Base-by-base conservation (phyloP, 2,329 filamentous ascomycete species). In the Meredithiella fracta region DNA sequence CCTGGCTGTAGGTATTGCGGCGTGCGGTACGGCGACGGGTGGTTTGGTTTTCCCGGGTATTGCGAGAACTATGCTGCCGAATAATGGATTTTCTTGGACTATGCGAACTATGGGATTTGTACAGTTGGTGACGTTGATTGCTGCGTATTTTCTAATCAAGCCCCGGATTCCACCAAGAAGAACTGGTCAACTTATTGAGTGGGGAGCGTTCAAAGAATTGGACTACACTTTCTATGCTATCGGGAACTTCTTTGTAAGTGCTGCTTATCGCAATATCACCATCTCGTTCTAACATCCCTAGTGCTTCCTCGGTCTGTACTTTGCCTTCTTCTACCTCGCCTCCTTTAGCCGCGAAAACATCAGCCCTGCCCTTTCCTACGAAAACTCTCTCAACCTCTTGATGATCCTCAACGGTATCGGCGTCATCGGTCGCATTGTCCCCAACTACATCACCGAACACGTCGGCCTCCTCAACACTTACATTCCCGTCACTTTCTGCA, bases 321-420 rank as follows among this genome's bases (percentile, higher is more conserved):
- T 80, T 56, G 72, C 72, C 3, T 80, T 79, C 62, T 81, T 76
- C 66, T 83, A 81, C 65, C 64, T 82, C 31, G 67, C 73, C 0
- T 68, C 73, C 0, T 80, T 72, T 64, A 70, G 69, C 38, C 68
- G 71, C 20, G 67, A 69, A 31, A 65, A 69, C 5, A 65, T 75
- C 26, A 63, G 65, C 1, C 65, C 66, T 1, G 47, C 61, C 15
- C 58, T 80, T 3, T 64, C 65, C 1, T 77, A 75, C 62, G 67
- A 67, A 2, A 69, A 72, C 34, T 73, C 79, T 3, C 73, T 85
- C 52, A 75, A 82, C 62, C 65, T 86, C 6, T 68, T 86, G 11
- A 70, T 85, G 25, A 69, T 85, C 2, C 69, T 85, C 63, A 87
- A 86, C 65, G 80, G 76, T 20, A 70, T 80, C 9, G 79, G 82